A percentile compares a stretch with the other conserved stretches of the same genome.
phyloP scores from a whole-genome alignment of 805 yeast genomes.

The Barnettozyma botsteinii region DNA sequence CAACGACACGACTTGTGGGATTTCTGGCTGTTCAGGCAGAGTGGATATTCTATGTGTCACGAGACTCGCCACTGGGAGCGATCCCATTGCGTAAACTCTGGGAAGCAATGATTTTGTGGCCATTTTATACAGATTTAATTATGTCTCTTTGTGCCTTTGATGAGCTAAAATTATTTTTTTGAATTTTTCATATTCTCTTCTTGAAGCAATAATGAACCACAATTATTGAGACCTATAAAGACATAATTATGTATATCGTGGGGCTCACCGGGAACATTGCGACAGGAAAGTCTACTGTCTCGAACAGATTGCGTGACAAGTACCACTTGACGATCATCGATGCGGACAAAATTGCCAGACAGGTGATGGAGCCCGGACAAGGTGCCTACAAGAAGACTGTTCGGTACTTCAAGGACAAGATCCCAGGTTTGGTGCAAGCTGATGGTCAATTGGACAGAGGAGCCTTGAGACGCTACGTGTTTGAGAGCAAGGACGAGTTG shows the following conservation, averaged over 20 bases:
- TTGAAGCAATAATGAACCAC: no score
- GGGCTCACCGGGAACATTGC: conserved; percentile 99
- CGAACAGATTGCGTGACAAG: conserved; percentile 46
- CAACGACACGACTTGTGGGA: conserved; percentile 37
- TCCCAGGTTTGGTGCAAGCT: conserved; percentile 41
- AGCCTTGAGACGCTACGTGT: conserved; percentile 73
- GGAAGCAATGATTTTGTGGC: conserved; percentile 14
- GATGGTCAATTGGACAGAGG: conserved; percentile 52
- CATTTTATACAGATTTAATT: neutral
- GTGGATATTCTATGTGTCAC: conserved; percentile 36
- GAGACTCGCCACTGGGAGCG: conserved; percentile 37
- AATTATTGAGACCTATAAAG: no score
- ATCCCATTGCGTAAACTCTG: conserved; percentile 39
- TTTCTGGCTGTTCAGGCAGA: conserved; percentile 31
- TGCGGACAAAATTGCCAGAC: conserved; percentile 85
- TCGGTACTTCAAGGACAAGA: conserved; percentile 45
- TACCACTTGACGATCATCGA: conserved; percentile 63
- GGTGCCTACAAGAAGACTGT: conserved; percentile 65
- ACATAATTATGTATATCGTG: conserved; percentile 63
- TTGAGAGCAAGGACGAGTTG: conserved; percentile 58
- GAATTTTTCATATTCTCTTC: neutral
- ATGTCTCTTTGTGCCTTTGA: neutral
- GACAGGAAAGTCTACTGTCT: conserved; percentile 92
- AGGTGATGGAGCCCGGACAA: conserved; percentile 78
- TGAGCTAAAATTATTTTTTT: neutral